Percentiles rank a stretch among this genome's conserved stretches.
These are phyloP conservation scores for Fusarium devonianum DNA, from an alignment of 2,329 filamentous ascomycete species.

Conservation along the genomic window DNA sequence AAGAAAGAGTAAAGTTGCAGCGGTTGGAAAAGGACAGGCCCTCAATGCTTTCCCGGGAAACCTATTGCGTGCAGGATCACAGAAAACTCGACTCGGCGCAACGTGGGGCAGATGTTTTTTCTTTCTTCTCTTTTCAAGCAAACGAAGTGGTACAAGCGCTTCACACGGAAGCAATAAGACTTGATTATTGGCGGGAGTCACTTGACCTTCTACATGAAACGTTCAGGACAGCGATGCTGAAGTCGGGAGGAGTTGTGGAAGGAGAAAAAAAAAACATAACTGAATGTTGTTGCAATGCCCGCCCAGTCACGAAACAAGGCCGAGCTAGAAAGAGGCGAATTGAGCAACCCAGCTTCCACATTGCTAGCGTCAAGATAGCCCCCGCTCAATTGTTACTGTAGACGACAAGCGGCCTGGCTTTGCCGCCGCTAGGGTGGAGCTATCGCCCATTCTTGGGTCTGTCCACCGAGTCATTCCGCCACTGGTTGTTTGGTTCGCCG, in stretches of 20 bases:
- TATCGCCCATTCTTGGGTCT: constrained; percentile 22
- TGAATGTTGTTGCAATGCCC: background rate
- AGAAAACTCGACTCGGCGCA: too few species aligned
- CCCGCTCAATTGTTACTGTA: constrained; percentile 21
- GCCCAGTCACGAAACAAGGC: background rate
- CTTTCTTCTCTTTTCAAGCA: too few species aligned
- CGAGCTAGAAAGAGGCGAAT: constrained; percentile 31
- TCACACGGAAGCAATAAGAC: too few species aligned
- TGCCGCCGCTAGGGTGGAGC: constrained; percentile 28
- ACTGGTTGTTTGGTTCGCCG: constrained; percentile 6
- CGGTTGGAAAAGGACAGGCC: constrained; percentile 9
- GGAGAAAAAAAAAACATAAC: background rate
- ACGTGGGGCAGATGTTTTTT: too few species aligned
- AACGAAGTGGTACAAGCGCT: too few species aligned
- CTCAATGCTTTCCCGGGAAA: constrained; percentile 17
- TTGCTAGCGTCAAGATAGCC: constrained; percentile 21
- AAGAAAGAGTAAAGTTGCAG: constrained; percentile 9
- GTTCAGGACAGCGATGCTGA: too few species aligned
- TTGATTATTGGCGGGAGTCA: too few species aligned
- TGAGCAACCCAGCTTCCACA: constrained; percentile 16
- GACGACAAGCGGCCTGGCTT: constrained; percentile 11
- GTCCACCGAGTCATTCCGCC: constrained; percentile 17
- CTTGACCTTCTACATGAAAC: too few species aligned
- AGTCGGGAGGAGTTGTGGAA: too few species aligned
- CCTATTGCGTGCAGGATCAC: constrained; percentile 13